Conservation (phyloP, 2,329 filamentous ascomycete genomes). For the Piedraia hortae region DNA sequence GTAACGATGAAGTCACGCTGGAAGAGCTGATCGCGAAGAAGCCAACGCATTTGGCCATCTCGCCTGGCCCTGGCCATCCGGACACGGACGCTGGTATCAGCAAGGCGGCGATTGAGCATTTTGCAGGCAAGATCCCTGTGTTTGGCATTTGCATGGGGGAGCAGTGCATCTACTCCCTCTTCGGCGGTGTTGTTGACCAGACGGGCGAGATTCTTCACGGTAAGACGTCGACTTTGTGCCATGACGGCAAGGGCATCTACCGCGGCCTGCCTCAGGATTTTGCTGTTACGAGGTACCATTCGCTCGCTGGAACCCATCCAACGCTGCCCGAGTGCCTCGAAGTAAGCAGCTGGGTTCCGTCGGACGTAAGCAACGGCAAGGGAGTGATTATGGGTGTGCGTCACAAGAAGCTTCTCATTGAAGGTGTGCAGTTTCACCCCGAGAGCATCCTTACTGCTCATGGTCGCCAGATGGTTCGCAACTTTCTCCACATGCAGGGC, state of each 20-base stretch:
- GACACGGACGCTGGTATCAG: slow-evolving; percentile 77
- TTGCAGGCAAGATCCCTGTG: slow-evolving; percentile 80
- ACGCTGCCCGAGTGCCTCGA: slow-evolving; percentile 69
- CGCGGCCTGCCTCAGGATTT: slow-evolving; percentile 48
- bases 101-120: slow-evolving; percentile 70
- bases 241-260: slow-evolving; percentile 85
- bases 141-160: slow-evolving; percentile 98
- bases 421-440: slow-evolving; percentile 92
- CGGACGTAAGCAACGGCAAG: slow-evolving; percentile 44
- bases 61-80: slow-evolving; percentile 83
- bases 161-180: slow-evolving; percentile 91
- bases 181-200: slow-evolving; percentile 70
- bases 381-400: slow-evolving; percentile 91
- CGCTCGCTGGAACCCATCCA: slow-evolving; percentile 68
- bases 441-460: slow-evolving; percentile 87
- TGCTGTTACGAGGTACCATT: slow-evolving; percentile 86
- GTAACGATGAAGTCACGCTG: slow-evolving; percentile 75
- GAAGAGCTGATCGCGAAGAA: slow-evolving; percentile 59
- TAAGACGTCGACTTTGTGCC: slow-evolving; percentile 73
- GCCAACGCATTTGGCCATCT: slow-evolving; percentile 82
- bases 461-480: slow-evolving; percentile 69
- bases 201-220: slow-evolving; percentile 93
- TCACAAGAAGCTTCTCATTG: slow-evolving; percentile 72
- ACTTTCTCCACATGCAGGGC: slow-evolving; percentile 66
- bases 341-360: slow-evolving; percentile 67